Conservation (phyloP, 805 yeast genomes). For the Candida germanica region DNA sequence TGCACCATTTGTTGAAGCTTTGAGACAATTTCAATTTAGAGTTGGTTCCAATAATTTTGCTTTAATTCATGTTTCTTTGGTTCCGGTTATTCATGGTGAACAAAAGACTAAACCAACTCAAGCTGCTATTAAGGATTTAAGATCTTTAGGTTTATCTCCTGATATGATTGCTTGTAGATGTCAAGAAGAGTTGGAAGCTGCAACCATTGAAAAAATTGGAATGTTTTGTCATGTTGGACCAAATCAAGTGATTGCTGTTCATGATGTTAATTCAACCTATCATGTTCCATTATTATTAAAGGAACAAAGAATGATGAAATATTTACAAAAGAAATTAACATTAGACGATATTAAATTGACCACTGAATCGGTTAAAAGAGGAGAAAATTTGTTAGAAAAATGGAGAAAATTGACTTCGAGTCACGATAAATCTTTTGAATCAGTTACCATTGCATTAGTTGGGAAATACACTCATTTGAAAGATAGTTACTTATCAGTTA, state of each 20-base stretch:
- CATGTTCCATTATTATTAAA: constrained; percentile 91
- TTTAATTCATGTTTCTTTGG: constrained; percentile 92
- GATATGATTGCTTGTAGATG: constrained; percentile 99
- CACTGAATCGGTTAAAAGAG: constrained; percentile 54
- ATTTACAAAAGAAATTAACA: constrained; percentile 63
- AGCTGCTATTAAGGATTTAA: constrained; percentile 95
- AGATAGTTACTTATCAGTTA: constrained; percentile 92
- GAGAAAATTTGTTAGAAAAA: constrained; percentile 63
- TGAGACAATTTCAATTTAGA: constrained; percentile 97
- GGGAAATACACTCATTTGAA: constrained; percentile 96
- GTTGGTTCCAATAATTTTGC: constrained; percentile 94
- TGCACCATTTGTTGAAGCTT: constrained; percentile 98
- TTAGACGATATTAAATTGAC: constrained; percentile 43
- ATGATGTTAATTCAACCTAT: constrained; percentile 94
- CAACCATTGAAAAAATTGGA: constrained; percentile 93
- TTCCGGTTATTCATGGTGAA: constrained; percentile 97
- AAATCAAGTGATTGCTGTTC: constrained; percentile 95
- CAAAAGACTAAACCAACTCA: constrained; percentile 99
- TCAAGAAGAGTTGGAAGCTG: constrained; percentile 70
- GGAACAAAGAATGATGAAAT: constrained; percentile 81
- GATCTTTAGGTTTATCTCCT: constrained; percentile 91
- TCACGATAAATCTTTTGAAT: constrained; percentile 80
- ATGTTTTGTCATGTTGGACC: constrained; percentile 99
- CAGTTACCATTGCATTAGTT: constrained; percentile 91
- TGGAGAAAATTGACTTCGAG: constrained; percentile 80